Conservation (phyloP, 23 red algal species). For the Cyanidiococcus yangmingshanensis region DNA sequence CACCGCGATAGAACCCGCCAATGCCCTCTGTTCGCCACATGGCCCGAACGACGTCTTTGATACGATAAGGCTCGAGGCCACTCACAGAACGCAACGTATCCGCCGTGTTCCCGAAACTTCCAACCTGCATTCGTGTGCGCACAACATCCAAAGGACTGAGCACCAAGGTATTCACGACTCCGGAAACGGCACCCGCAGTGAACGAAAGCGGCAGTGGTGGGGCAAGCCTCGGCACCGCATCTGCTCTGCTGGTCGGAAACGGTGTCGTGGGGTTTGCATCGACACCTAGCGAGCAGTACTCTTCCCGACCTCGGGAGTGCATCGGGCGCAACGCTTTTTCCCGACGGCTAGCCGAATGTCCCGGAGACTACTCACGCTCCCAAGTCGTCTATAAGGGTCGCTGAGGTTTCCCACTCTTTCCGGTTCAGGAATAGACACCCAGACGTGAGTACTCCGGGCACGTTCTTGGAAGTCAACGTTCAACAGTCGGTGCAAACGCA, state of each 20-base stretch:
- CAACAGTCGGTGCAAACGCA: too few relatives aligned
- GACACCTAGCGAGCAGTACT: background rate
- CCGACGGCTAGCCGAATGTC: too few relatives aligned
- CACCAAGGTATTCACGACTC: constrained; percentile 74
- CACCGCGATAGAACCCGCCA: constrained; percentile 55
- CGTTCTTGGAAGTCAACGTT: too few relatives aligned
- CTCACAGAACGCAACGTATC: background rate
- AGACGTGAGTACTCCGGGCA: too few relatives aligned
- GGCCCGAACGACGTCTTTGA: constrained; percentile 33
- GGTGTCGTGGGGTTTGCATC: background rate
- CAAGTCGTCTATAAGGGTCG: too few relatives aligned
- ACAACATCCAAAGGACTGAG: constrained; percentile 89
- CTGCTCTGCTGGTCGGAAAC: background rate
- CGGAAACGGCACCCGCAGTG: constrained; percentile 53
- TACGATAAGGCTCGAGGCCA: background rate
- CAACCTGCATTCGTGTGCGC: constrained; percentile 77
- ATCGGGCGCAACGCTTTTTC: too few relatives aligned
- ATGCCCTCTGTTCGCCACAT: constrained; percentile 60
- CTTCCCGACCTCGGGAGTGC: background rate
- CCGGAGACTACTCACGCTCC: too few relatives aligned
- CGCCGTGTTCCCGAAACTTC: background rate
- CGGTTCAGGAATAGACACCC: too few relatives aligned
- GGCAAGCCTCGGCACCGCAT: background rate
- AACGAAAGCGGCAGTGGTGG: background rate
- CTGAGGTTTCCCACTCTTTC: too few relatives aligned